Evolutionary conservation across 2,329 filamentous ascomycete species (phyloP).

Genomic region (Dryadomyces quercus-mongolicae): DNA sequence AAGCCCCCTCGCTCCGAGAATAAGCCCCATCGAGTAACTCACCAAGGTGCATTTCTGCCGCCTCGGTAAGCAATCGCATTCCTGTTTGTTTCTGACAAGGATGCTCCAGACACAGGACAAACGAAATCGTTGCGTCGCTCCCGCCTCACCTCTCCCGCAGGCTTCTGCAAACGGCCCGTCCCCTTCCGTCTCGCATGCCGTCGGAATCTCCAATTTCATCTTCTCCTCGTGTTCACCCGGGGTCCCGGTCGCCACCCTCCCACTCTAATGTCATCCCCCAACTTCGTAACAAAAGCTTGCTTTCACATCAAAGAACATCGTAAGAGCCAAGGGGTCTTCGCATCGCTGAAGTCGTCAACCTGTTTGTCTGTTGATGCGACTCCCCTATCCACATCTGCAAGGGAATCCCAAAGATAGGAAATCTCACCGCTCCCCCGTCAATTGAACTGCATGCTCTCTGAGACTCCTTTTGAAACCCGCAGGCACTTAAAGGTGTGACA

Average conservation of each 20-base stretch:
- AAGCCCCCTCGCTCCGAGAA: constrained; percentile 92
- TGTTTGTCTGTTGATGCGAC: no score
- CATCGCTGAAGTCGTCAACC: no score
- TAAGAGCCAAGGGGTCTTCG: no score
- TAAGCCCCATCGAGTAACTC: constrained; percentile 99
- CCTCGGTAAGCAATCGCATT: constrained; percentile 79
- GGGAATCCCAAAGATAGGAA: no score
- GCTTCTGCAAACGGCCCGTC: background rate
- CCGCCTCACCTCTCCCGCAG: background rate
- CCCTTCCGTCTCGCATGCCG: background rate
- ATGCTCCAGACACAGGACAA: constrained; percentile 34
- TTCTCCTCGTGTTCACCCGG: background rate
- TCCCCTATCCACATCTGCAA: no score
- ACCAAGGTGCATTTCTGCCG: constrained; percentile 20
- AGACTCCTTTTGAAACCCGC: background rate
- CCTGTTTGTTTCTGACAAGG: constrained; percentile 90
- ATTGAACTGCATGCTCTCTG: no score
- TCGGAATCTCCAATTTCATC: no score
- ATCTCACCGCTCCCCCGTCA: no score
- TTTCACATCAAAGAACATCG: no score
- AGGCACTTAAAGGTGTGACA: constrained; percentile 20
- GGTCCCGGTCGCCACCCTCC: background rate
- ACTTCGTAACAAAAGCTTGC: no score
- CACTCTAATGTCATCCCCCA: no score
- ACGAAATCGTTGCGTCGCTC: background rate